A percentile compares a stretch with the other conserved stretches of the same genome.
These are phyloP conservation scores for Capsicum rhomboideum DNA, from an alignment of 257 asterid species.

Conservation along the genomic window DNA sequence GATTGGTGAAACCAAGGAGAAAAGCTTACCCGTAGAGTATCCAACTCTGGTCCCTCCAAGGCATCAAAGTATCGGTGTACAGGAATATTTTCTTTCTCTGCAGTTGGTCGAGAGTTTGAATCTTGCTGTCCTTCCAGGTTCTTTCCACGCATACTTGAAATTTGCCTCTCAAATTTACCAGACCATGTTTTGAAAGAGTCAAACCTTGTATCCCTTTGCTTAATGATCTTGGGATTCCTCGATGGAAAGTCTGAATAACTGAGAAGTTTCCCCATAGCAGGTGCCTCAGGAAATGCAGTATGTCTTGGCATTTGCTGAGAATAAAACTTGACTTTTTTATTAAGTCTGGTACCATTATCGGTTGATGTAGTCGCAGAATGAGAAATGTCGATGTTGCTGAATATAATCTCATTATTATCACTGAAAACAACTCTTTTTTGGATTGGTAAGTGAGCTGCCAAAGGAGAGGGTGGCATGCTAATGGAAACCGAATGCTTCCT, in stretches of 20 bases:
- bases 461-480: slow-evolving; percentile 70
- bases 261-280: slow-evolving; percentile 6
- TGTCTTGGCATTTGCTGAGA: slow-evolving; percentile 59
- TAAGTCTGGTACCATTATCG: background rate
- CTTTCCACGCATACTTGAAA: slow-evolving; percentile 42
- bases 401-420: slow-evolving; percentile 10
- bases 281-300: slow-evolving; percentile 14
- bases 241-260: slow-evolving; percentile 1
- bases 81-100: slow-evolving; percentile 33
- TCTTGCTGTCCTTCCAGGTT: slow-evolving; percentile 22
- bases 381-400: background rate
- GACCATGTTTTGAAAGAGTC: slow-evolving; percentile 88
- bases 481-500: slow-evolving; percentile 39
- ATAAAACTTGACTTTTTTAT: slow-evolving; percentile 15
- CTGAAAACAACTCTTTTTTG: slow-evolving; percentile 27
- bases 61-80: slow-evolving; percentile 77
- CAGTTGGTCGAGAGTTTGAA: slow-evolving; percentile 10
- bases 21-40: slow-evolving; percentile 49
- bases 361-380: slow-evolving; percentile 1
- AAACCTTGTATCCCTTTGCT: slow-evolving; percentile 39
- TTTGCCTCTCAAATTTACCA: slow-evolving; percentile 60
- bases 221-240: slow-evolving; percentile 27
- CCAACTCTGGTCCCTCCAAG: slow-evolving; percentile 80
- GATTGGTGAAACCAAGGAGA: background rate
- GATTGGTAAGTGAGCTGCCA: background rate